These are phyloP conservation scores for Rhizomucor pusillus DNA, from an alignment of 371 early-diverging fungal genomes.

Conservation along the genomic window DNA sequence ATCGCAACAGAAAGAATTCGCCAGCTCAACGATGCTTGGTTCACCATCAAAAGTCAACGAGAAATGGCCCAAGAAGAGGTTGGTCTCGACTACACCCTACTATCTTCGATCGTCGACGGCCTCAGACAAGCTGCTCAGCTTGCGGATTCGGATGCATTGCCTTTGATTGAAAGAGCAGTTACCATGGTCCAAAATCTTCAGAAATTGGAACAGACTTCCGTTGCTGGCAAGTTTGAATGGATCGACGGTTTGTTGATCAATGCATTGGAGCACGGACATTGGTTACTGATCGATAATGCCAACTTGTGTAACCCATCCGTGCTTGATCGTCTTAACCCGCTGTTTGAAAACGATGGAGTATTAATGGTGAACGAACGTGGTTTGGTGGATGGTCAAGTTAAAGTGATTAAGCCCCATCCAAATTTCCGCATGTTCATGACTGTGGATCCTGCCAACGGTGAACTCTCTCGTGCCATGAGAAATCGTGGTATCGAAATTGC, in stretches of 20 bases:
- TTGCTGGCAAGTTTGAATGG: conserved; percentile 92
- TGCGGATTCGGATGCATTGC: conserved; percentile 21
- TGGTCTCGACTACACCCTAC: conserved; percentile 33
- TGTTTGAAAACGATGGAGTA: conserved; percentile 89
- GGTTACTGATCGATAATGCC: conserved; percentile 99
- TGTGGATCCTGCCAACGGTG: conserved; percentile 93
- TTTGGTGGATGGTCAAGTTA: conserved; percentile 76
- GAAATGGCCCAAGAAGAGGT: conserved; percentile 18
- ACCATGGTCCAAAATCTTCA: conserved; percentile 31
- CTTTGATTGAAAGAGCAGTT: conserved; percentile 11
- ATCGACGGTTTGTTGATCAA: conserved; percentile 94
- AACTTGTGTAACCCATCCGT: conserved; percentile 96
- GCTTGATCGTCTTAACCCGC: conserved; percentile 91
- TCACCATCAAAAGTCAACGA: conserved; percentile 34
- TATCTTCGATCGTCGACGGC: conserved; percentile 29
- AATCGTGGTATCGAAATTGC: conserved; percentile 93
- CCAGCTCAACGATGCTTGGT: conserved; percentile 43
- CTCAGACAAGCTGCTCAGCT: conserved; percentile 18
- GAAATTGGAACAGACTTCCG: conserved; percentile 50
- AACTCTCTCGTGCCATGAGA: conserved; percentile 95
- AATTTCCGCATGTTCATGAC: conserved; percentile 99
- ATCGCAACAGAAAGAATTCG: conserved; percentile 28
- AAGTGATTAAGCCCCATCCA: conserved; percentile 86
- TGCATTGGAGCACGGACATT: conserved; percentile 94
- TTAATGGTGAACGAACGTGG: conserved; percentile 93